Evolutionary conservation across 306 rosid species (phyloP).

Genomic region (Hippophae rhamnoides): DNA sequence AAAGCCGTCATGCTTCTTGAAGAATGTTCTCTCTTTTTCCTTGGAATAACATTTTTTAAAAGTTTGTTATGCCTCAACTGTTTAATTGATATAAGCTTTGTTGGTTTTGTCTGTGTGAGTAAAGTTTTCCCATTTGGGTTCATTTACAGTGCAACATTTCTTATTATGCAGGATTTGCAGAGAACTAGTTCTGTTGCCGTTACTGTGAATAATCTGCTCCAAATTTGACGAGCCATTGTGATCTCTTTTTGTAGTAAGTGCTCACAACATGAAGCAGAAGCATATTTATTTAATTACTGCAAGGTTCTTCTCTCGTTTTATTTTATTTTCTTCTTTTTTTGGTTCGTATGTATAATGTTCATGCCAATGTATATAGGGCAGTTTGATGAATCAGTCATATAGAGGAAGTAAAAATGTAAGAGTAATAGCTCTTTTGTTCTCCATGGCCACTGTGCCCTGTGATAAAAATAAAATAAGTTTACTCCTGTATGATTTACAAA

Average conservation of each 20-base stretch:
- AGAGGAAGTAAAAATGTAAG: conserved; percentile 24
- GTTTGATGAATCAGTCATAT: conserved; percentile 18
- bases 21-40: too few species aligned
- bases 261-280: neutral
- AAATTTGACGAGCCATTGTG: conserved; percentile 48
- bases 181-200: conserved; percentile 75
- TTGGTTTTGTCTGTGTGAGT: too few species aligned
- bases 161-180: conserved; percentile 76
- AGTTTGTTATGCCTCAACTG: too few species aligned
- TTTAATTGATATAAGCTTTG: too few species aligned
- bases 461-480: conserved; percentile 24
- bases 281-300: conserved; percentile 15
- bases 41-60: too few species aligned
- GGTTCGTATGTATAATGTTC: conserved; percentile 19
- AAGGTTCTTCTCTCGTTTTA: neutral
- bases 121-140: neutral
- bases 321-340: neutral
- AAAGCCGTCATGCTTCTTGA: too few species aligned
- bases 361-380: conserved; percentile 50
- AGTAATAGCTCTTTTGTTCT: conserved; percentile 26
- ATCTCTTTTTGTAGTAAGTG: conserved; percentile 18
- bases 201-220: conserved; percentile 97
- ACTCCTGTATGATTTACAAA: conserved; percentile 5
- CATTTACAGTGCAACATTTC: conserved; percentile 1
- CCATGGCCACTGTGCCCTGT: conserved; percentile 5